These are phyloP conservation scores for Chalaropsis thielavioides DNA, from an alignment of 2,329 filamentous ascomycete genomes.

Conservation along the genomic window DNA sequence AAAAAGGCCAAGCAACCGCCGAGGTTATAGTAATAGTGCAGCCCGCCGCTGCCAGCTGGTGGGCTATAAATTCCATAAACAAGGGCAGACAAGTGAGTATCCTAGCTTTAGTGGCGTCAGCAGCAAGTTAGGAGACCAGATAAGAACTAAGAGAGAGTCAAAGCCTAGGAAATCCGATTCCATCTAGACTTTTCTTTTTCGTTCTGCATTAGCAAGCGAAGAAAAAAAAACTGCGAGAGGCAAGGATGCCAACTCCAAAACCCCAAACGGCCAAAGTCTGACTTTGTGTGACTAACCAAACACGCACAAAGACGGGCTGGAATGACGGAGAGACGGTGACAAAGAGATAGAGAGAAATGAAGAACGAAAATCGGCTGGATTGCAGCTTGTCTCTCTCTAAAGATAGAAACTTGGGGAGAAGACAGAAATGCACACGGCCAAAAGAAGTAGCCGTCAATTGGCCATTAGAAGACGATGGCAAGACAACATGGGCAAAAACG, in stretches of 20 bases:
- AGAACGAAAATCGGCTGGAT: neutral
- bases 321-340: neutral
- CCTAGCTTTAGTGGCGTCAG: neutral
- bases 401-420: neutral
- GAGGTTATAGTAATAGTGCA: neutral
- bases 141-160: neutral
- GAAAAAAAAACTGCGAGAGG: neutral
- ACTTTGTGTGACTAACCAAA: neutral
- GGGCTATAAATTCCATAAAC: neutral
- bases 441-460: neutral
- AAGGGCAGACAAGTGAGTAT: neutral
- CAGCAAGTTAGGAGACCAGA: neutral
- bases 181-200: constrained; percentile 1
- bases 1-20: neutral
- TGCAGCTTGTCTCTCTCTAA: neutral
- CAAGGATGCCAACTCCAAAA: neutral
- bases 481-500: neutral
- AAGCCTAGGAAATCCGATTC: neutral
- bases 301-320: neutral
- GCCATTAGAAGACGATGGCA: neutral
- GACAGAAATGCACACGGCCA: neutral
- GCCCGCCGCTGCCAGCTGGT: no score
- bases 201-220: neutral
- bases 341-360: neutral
- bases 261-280: neutral